Conservation (phyloP, 73 alveolate genomes). For the Tetrahymena malaccensis region DNA sequence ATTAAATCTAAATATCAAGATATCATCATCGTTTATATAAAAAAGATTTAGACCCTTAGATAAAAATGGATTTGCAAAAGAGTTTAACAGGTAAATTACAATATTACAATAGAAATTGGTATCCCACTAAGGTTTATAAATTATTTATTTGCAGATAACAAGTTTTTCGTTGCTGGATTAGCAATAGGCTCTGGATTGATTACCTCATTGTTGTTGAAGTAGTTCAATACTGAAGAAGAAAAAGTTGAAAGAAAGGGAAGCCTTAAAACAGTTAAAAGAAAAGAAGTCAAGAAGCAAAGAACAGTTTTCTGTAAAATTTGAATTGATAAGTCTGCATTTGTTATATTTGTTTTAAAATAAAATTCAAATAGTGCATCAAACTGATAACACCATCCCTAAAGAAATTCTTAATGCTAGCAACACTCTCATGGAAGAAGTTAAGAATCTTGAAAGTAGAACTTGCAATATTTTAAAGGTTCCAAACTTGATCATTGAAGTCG, state of each 20-base stretch:
- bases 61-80: background rate
- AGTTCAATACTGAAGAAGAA: background rate
- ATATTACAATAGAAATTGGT: no score
- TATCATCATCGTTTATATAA: background rate
- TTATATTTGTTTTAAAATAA: background rate
- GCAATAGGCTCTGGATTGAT: background rate
- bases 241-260: background rate
- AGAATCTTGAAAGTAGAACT: background rate
- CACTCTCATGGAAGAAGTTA: background rate
- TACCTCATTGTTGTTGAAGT: background rate
- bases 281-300: background rate
- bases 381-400: background rate
- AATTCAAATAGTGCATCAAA: background rate
- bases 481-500: background rate
- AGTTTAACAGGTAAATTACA: background rate
- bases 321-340: background rate
- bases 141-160: background rate
- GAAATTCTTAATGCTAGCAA: background rate
- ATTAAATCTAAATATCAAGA: background rate
- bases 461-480: background rate
- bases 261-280: background rate
- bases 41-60: background rate
- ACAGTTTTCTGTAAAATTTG: background rate
- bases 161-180: background rate
- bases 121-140: background rate